Evolutionary conservation across 768 basidiomycete genomes (phyloP), one percentile per base, ranked within the genome.

Genomic region (Nevesoporus exiguus): DNA sequence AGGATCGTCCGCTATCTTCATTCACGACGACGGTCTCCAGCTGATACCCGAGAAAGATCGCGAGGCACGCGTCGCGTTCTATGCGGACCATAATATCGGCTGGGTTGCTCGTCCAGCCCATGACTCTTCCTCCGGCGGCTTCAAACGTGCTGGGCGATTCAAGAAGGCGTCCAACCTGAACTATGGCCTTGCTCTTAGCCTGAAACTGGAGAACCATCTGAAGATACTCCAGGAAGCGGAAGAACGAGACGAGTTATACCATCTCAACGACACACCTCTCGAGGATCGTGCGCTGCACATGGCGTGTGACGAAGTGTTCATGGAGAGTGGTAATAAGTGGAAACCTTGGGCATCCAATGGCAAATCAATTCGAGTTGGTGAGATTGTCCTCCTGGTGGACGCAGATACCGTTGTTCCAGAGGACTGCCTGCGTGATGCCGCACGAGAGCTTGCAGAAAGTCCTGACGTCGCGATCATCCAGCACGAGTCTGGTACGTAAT

Each of bases 111-210:
- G 84, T 31, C 84, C 84, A 0, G 69, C 64, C 51, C 81, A 85
- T 8, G 25, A 42, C 0, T 52, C 56, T 0, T 36, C 61, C 5
- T 50, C 57, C 1, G 46, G 25, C 15, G 71, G 65, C 5, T 70
- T 71, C 52, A 73, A 70, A n/a, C 71, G 75, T 29, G 68, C 87
- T 0, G 93, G 93, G 8, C 80, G 92, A 10, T 96, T 96, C 81
- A 96, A 96, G 77, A 96, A 96, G 68, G 92, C 92, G 2, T 86
- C 84, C 27, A 96, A 96, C 69, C 82, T 95, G 82, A 96, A 95
- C 68, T 93, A 87, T 56, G 90, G 82, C 7, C 74, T 80, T 10
- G 70, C 66, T 17, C 61, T 80, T 14, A 76, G 75, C 14, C 55
- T 77, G 47, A 68, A 71, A 17, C 51, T 71, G 33, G 70, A 70